These are phyloP conservation scores for Vicia faba DNA, from an alignment of 306 rosid genomes.

Conservation along the genomic window DNA sequence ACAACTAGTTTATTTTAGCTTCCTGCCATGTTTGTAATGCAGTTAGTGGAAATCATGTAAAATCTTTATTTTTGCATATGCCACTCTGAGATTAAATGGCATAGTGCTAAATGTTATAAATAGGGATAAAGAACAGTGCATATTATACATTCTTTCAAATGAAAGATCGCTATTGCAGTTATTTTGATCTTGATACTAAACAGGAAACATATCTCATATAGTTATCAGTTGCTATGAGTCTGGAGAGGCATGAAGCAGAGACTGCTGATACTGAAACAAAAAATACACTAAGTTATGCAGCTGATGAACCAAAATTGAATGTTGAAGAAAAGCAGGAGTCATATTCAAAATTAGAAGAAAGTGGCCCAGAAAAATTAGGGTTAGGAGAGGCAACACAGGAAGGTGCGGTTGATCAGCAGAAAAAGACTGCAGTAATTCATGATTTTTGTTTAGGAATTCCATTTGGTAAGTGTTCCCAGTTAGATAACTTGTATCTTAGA, in stretches of 20 bases:
- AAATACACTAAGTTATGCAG: conserved; percentile 45
- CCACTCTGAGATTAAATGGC: conserved; percentile 20
- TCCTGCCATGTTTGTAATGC: background rate
- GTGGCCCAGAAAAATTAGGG: conserved; percentile 43
- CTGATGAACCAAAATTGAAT: conserved; percentile 46
- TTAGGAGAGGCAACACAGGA: conserved; percentile 40
- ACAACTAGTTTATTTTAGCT: too few species aligned
- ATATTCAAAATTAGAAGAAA: conserved; percentile 40
- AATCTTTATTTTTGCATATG: conserved; percentile 23
- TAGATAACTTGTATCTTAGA: conserved; percentile 31
- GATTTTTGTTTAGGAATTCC: conserved; percentile 98
- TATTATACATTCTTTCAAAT: conserved; percentile 17
- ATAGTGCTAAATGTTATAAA: conserved; percentile 6
- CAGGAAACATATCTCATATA: conserved; percentile 43
- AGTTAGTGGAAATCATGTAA: background rate
- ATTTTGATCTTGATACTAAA: conserved; percentile 38
- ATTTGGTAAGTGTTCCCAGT: conserved; percentile 60
- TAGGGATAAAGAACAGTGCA: conserved; percentile 6
- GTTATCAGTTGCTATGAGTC: conserved; percentile 57
- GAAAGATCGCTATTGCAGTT: conserved; percentile 34
- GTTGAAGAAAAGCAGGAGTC: conserved; percentile 45
- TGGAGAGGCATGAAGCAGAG: conserved; percentile 57
- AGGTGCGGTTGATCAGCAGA: conserved; percentile 40
- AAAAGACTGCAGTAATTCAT: conserved; percentile 73
- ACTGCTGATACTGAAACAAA: conserved; percentile 47